Evolutionary conservation across 176 grass and related monocot species (phyloP).

Genomic region (Juncus inflexus): DNA sequence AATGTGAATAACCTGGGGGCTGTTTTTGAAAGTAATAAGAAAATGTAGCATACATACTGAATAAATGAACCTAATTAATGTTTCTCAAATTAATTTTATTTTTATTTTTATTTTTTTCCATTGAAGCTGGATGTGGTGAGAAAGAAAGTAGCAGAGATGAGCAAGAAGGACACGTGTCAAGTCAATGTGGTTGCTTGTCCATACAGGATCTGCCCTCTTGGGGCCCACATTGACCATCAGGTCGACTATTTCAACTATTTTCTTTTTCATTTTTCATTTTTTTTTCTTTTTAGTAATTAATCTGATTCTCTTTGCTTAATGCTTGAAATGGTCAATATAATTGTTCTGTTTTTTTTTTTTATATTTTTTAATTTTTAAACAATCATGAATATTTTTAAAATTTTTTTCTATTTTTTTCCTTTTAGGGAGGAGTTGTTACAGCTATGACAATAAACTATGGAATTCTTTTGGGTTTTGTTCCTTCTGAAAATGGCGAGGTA

Average conservation of each 20-base stretch:
- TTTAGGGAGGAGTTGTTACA: constrained; percentile 75
- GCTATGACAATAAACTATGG: constrained; percentile 94
- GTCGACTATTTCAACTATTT: constrained; percentile 24
- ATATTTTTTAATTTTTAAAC: no score
- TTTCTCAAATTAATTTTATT: not conserved
- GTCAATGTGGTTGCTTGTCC: constrained; percentile 75
- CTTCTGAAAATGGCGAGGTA: constrained; percentile 66
- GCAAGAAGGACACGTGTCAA: constrained; percentile 33
- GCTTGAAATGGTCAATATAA: no score
- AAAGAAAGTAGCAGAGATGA: constrained; percentile 59
- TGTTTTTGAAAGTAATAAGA: no score
- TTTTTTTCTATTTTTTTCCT: not conserved
- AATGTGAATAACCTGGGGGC: no score
- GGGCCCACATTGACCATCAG: constrained; percentile 94
- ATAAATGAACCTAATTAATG: not conserved
- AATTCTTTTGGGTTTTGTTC: constrained; percentile 75
- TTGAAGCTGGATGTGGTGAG: constrained; percentile 56
- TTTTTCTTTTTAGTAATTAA: not conserved
- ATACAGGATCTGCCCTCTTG: constrained; percentile 92
- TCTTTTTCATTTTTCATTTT: constrained; percentile 1
- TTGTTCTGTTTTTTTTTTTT: not conserved
- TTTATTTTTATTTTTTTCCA: constrained; percentile 10
- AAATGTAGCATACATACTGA: no score
- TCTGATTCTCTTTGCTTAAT: not conserved
- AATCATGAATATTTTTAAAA: not conserved